These are phyloP conservation scores for Lepidium aucheri DNA, from an alignment of 345 rosid genomes.

Conservation along the genomic window DNA sequence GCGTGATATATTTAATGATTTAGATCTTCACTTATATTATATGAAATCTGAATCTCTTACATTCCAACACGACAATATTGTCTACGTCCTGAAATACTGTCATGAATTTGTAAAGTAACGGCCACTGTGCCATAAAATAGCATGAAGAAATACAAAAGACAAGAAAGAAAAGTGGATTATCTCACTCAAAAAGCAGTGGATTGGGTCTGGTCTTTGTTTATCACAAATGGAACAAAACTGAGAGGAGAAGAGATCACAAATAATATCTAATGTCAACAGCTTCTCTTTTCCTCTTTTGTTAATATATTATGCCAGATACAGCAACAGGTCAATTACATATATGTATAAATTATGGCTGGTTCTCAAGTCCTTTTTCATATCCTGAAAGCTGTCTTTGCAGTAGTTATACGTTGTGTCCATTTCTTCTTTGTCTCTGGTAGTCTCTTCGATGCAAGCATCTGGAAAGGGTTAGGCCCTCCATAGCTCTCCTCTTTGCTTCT, in stretches of 20 bases:
- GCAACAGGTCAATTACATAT: constrained; percentile 8
- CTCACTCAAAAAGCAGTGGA: not conserved
- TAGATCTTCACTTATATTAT: not conserved
- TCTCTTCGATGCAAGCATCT: constrained; percentile 46
- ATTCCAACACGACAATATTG: not conserved
- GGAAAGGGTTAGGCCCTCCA: constrained; percentile 73
- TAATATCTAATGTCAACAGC: not conserved
- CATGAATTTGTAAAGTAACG: not conserved
- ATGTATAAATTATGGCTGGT: not conserved
- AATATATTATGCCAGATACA: constrained; percentile 10
- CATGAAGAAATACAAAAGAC: not conserved
- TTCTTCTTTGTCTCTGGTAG: constrained; percentile 21
- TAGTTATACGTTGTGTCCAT: constrained; percentile 8
- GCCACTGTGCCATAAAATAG: not conserved
- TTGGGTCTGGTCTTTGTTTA: not conserved
- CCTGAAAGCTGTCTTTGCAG: constrained; percentile 21
- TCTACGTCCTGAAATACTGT: not conserved
- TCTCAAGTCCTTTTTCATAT: not conserved
- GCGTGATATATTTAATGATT: not conserved
- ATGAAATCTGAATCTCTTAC: not conserved
- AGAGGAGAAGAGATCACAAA: constrained; percentile 12
- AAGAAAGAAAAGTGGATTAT: not conserved
- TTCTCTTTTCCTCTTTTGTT: constrained; percentile 16
- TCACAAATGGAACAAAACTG: constrained; percentile 20
- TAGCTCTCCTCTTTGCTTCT: constrained; percentile 34